Conservation (phyloP, 2,329 filamentous ascomycete species). For the Helotiales sp. region DNA sequence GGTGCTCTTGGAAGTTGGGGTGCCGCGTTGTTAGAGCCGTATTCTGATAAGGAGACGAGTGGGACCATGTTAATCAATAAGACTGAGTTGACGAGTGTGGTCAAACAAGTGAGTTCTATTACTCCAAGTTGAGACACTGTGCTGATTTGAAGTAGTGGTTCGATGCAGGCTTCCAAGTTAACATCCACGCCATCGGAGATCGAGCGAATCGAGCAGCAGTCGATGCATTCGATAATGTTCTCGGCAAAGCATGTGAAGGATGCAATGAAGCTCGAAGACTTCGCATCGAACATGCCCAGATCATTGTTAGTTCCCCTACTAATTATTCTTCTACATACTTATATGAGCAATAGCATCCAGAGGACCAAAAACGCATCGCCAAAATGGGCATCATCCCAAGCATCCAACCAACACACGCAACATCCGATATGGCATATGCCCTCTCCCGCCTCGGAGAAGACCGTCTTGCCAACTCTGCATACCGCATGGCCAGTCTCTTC, state of each 20-base stretch:
- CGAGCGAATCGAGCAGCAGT: slow-evolving; percentile 65
- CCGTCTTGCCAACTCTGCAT: slow-evolving; percentile 57
- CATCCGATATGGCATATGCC: slow-evolving; percentile 70
- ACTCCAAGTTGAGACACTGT: background rate
- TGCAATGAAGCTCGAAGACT: slow-evolving; percentile 60
- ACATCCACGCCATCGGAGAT: slow-evolving; percentile 73
- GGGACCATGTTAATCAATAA: slow-evolving; percentile 68
- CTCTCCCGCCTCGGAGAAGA: slow-evolving; percentile 56
- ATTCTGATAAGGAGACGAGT: slow-evolving; percentile 60
- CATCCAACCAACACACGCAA: slow-evolving; percentile 72
- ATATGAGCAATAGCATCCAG: slow-evolving; percentile 46
- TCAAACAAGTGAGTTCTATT: slow-evolving; percentile 38
- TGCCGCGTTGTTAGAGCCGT: slow-evolving; percentile 70
- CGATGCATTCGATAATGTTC: slow-evolving; percentile 59
- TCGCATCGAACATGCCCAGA: slow-evolving; percentile 71
- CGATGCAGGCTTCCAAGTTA: slow-evolving; percentile 62
- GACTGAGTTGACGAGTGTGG: slow-evolving; percentile 53
- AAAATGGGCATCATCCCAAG: slow-evolving; percentile 63
- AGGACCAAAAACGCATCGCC: slow-evolving; percentile 60
- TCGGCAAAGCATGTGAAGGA: slow-evolving; percentile 52
- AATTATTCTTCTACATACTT: slow-evolving; percentile 1
- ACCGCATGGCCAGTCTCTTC: slow-evolving; percentile 65
- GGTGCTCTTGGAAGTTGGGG: slow-evolving; percentile 72
- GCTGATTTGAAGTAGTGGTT: slow-evolving; percentile 50
- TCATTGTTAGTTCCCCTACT: slow-evolving; percentile 44